These are phyloP conservation scores for Hypoxylon subgilvum DNA, from an alignment of 495 filamentous ascomycete genomes.

Conservation along the genomic window DNA sequence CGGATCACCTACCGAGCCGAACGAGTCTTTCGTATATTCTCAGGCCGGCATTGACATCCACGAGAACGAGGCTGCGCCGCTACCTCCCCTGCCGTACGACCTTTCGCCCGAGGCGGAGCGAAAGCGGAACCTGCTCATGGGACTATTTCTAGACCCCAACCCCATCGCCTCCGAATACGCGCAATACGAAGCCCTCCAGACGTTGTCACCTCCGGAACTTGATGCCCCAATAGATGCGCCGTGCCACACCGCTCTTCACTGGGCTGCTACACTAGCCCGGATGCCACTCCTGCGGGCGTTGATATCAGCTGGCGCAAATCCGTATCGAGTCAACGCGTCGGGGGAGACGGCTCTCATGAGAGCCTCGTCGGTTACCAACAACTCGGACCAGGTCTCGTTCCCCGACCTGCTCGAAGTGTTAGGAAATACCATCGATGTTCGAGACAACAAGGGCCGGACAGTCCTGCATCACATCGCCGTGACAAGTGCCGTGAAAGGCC, in stretches of 20 bases:
- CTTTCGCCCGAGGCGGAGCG: constrained; percentile 68
- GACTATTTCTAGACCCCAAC: constrained; percentile 83
- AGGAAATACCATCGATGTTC: constrained; percentile 86
- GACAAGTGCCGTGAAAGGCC: constrained; percentile 88
- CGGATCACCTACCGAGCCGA: constrained; percentile 81
- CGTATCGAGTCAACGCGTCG: constrained; percentile 80
- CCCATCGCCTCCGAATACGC: constrained; percentile 62
- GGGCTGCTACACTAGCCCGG: constrained; percentile 94
- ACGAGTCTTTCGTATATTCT: constrained; percentile 80
- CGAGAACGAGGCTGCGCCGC: constrained; percentile 60
- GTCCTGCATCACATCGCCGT: constrained; percentile 96
- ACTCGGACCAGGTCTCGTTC: constrained; percentile 78
- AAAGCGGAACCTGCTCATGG: constrained; percentile 80
- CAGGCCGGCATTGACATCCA: constrained; percentile 59
- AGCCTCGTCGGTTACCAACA: constrained; percentile 86
- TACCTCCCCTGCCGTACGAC: constrained; percentile 73
- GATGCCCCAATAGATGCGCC: constrained; percentile 88
- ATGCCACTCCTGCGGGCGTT: constrained; percentile 79
- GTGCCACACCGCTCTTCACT: constrained; percentile 88
- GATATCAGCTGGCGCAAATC: constrained; percentile 80
- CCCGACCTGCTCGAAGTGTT: constrained; percentile 87
- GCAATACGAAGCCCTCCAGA: constrained; percentile 52
- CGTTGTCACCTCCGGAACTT: constrained; percentile 77
- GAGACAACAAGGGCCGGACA: constrained; percentile 86
- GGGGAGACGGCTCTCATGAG: constrained; percentile 93